A percentile compares a stretch with the other conserved stretches of the same genome.
Evolutionary conservation across 2,329 filamentous ascomycete species (phyloP).

Genomic region (Ophiostoma himal-ulmi): DNA sequence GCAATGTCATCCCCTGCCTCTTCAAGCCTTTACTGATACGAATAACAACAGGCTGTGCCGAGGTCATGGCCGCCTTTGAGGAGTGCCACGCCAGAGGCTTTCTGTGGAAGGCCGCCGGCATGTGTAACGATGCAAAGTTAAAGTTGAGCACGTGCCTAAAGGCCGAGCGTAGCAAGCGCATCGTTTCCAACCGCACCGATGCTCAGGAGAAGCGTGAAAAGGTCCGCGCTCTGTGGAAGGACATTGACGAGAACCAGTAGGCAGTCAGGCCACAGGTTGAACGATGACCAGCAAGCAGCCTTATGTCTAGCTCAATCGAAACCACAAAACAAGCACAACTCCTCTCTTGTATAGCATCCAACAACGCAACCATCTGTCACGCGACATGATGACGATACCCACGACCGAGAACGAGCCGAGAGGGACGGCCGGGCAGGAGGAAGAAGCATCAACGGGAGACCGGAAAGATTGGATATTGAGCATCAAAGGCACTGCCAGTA

Average conservation of each 20-base stretch:
- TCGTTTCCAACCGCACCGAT: slow-evolving; percentile 66
- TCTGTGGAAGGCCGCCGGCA: slow-evolving; percentile 81
- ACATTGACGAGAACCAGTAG: slow-evolving; percentile 63
- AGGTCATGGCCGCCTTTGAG: slow-evolving; percentile 87
- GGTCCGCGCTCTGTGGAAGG: slow-evolving; percentile 72
- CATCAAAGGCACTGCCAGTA: too few species aligned
- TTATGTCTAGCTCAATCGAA: too few species aligned
- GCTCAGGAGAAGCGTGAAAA: slow-evolving; percentile 64
- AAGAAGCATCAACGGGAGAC: neutral
- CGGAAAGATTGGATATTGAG: neutral
- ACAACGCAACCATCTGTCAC: neutral
- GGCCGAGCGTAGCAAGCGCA: slow-evolving; percentile 71
- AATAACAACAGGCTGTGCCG: slow-evolving; percentile 70
- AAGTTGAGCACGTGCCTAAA: slow-evolving; percentile 80
- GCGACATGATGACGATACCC: slow-evolving; percentile 10
- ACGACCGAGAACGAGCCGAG: slow-evolving; percentile 1
- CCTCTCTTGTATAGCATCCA: neutral
- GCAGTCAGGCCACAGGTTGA: neutral
- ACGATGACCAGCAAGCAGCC: neutral
- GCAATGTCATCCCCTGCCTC: neutral
- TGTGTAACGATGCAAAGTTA: slow-evolving; percentile 81
- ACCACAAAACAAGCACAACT: neutral
- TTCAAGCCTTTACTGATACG: neutral
- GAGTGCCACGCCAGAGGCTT: slow-evolving; percentile 93
- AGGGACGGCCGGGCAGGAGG: neutral